Evolutionary conservation across 163 green algal genomes (phyloP).

Genomic region (Coccomyxa subellipsoidea): DNA sequence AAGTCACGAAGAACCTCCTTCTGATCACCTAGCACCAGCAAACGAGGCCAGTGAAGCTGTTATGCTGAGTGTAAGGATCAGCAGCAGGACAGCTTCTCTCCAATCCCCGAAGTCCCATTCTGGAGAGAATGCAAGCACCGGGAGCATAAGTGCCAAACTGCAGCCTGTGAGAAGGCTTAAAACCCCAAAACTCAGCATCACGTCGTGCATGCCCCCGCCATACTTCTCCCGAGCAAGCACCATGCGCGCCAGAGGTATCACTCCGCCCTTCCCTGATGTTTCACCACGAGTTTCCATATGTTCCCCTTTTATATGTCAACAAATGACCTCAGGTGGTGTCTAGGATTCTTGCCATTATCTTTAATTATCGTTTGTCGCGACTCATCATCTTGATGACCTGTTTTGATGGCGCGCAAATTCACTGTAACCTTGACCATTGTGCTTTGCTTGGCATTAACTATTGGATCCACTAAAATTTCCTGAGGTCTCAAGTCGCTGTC

Average conservation of each 20-base stretch:
- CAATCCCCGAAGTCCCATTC: neutral
- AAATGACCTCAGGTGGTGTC: too few species aligned
- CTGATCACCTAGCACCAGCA: neutral
- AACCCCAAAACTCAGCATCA: neutral
- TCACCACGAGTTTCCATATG: too few species aligned
- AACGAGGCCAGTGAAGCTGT: neutral
- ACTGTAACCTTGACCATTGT: too few species aligned
- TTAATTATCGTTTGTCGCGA: too few species aligned
- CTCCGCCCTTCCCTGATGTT: too few species aligned
- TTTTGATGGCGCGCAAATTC: neutral
- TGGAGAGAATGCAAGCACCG: neutral
- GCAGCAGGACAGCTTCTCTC: neutral
- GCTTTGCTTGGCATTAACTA: too few species aligned
- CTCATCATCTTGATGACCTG: neutral
- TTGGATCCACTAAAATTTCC: too few species aligned
- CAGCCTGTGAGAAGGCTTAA: neutral
- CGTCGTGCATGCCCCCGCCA: neutral
- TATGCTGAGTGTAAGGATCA: neutral
- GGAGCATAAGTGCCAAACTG: neutral
- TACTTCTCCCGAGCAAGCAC: neutral
- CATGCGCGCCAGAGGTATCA: neutral
- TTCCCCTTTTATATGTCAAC: too few species aligned
- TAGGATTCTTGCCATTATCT: too few species aligned
- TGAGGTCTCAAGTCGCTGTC: too few species aligned
- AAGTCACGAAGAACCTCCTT: neutral